Conservation (phyloP, 2,329 filamentous ascomycete species). For the Didymella pinodella region DNA sequence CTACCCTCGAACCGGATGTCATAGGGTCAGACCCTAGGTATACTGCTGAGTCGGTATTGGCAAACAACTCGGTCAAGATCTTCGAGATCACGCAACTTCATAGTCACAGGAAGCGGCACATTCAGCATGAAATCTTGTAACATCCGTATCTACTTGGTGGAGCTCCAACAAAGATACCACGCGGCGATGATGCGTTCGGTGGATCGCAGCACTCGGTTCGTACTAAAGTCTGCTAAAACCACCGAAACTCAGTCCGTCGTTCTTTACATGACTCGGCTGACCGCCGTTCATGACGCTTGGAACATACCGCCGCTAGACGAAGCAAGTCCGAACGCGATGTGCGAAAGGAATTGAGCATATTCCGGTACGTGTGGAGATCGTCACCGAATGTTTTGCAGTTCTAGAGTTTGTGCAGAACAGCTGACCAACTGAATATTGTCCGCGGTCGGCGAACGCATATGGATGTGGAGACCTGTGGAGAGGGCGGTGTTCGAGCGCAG, state of each 20-base stretch:
- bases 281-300: constrained; percentile 12
- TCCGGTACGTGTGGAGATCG: constrained; percentile 22
- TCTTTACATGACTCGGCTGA: constrained; percentile 21
- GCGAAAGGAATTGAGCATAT: constrained; percentile 12
- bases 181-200: constrained; percentile 24
- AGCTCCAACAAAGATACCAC: constrained; percentile 13
- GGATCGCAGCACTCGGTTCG: constrained; percentile 12
- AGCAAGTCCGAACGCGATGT: constrained; percentile 6
- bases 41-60: neutral
- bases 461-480: constrained; percentile 2
- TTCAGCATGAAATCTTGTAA: constrained; percentile 4
- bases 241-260: constrained; percentile 16
- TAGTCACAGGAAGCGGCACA: constrained; percentile 8
- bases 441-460: constrained; percentile 1
- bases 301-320: constrained; percentile 10
- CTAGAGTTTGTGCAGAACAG: constrained; percentile 8
- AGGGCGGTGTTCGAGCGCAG: neutral
- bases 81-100: constrained; percentile 8
- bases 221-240: constrained; percentile 18
- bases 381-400: constrained; percentile 13
- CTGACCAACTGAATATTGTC: constrained; percentile 5
- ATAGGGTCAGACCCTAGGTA: neutral
- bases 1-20: neutral
- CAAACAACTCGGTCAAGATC: constrained; percentile 6
- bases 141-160: constrained; percentile 11